Percentiles rank a stretch among this genome's conserved stretches.
Evolutionary conservation across 495 filamentous ascomycete species (phyloP).

Genomic region (Penicillium macrosclerotiorum): DNA sequence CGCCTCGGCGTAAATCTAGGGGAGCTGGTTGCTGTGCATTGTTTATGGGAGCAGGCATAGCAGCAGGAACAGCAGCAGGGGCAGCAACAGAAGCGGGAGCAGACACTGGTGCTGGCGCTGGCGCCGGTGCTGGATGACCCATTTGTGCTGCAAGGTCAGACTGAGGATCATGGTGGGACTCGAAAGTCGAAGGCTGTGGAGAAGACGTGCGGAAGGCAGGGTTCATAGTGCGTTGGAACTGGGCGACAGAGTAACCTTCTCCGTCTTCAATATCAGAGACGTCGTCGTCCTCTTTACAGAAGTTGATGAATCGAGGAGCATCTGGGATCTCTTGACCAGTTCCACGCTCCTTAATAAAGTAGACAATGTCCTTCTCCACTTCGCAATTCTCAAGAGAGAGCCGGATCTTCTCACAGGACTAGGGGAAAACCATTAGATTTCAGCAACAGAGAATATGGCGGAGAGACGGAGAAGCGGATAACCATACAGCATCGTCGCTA

Average conservation of each 20-base stretch:
- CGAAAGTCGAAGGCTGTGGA: slow-evolving; percentile 79
- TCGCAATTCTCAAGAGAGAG: slow-evolving; percentile 92
- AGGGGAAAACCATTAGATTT: slow-evolving; percentile 19
- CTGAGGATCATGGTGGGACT: slow-evolving; percentile 84
- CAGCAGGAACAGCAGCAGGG: too few species aligned
- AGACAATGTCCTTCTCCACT: slow-evolving; percentile 89
- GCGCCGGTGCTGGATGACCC: slow-evolving; percentile 50
- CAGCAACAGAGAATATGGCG: too few species aligned
- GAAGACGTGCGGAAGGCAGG: slow-evolving; percentile 92
- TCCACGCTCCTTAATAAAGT: slow-evolving; percentile 84
- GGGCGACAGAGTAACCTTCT: slow-evolving; percentile 86
- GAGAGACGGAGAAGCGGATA: neutral
- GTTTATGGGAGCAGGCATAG: slow-evolving; percentile 10
- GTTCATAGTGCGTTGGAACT: slow-evolving; percentile 93
- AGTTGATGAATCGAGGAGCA: slow-evolving; percentile 97
- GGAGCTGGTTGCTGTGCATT: slow-evolving; percentile 44
- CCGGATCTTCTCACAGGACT: slow-evolving; percentile 95
- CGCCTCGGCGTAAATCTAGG: slow-evolving; percentile 49
- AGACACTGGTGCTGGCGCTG: slow-evolving; percentile 26
- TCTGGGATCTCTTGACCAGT: slow-evolving; percentile 98
- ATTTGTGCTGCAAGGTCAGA: slow-evolving; percentile 64
- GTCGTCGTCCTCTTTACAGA: slow-evolving; percentile 88
- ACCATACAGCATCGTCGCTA: slow-evolving; percentile 82
- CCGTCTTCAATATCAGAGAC: slow-evolving; percentile 82
- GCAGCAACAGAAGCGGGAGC: too few species aligned